Base-by-base conservation (phyloP, 2,329 filamentous ascomycete genomes). In the Plectosphaerella sp. region DNA sequence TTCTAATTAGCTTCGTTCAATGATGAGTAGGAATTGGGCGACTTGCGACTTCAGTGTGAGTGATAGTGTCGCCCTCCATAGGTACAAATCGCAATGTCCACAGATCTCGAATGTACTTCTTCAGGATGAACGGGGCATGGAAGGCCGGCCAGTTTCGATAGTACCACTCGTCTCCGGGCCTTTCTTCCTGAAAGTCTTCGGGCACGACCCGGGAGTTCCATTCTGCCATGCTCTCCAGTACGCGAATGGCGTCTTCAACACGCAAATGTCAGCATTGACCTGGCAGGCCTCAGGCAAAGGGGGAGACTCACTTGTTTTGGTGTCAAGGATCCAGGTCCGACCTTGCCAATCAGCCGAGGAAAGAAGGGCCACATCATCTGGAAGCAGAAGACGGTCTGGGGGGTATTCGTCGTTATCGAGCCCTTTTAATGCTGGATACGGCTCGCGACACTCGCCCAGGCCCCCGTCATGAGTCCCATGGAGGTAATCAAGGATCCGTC, bases 381-480 rank as follows among this genome's bases (percentile, higher is more conserved):
- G 35, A 10, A 48, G 18, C 3, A 41, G 18, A 9, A 18, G 18
- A 20, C 18, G n/a, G 7, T 39, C 16, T 7, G 16, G 37, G 24
- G 49, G 51, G 20, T 50, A 51, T 12, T 53, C 58, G 10, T 58
- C 51, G 43, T 64, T 62, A 51, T 6, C 18, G 16, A 6, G 10
- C n/a, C 18, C 15, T 43, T 20, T 20, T 16, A 20, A 12, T 6
- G 10, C 8, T 7, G 5, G 37, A 39, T 39, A 14, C 7, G 37
- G 37, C 15, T 39, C 10, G 14, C 37, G 37, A n/a, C 37, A 39
- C 6, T 15, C 16, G 3, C 16, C 14, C 15, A 39, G n/a, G 5
- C 16, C 16, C 6, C 15, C 14, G 5, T n/a, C 14, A 14, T 39
- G 28, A 2, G 28, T 39, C 9, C 10, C 10, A n/a, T 43, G 10